Evolutionary conservation across 306 rosid species (phyloP).

Genomic region (Vigna radiata): DNA sequence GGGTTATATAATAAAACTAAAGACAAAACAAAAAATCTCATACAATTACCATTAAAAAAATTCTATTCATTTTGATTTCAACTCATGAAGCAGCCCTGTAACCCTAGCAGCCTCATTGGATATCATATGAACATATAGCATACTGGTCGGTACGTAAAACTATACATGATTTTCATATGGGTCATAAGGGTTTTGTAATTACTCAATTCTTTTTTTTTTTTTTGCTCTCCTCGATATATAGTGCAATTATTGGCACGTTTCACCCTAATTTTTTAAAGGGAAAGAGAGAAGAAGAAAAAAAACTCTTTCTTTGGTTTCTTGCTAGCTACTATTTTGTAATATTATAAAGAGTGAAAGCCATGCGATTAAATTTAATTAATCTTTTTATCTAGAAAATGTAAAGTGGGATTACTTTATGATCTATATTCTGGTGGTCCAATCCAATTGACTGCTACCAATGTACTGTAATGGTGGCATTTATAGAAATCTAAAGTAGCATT

Average conservation of each 20-base stretch:
- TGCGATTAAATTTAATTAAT: not conserved
- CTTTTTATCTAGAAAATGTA: conserved; percentile 7
- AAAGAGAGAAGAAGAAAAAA: not conserved
- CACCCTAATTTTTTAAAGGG: not conserved
- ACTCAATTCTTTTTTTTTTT: not conserved
- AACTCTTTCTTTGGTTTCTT: not conserved
- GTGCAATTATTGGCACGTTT: conserved; percentile 13
- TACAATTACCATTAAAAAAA: not conserved
- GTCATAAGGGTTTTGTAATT: conserved; percentile 5
- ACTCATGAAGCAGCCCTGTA: not conserved
- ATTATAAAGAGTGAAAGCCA: not conserved
- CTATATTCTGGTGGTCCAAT: conserved; percentile 42
- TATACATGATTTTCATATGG: conserved; percentile 28
- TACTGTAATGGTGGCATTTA: not conserved
- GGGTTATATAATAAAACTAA: conserved; percentile 31
- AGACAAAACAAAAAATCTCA: not conserved
- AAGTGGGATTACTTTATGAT: conserved; percentile 8
- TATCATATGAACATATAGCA: not conserved
- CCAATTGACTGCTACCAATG: conserved; percentile 35
- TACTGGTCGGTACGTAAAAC: not conserved
- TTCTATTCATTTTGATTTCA: not conserved
- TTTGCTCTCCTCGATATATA: not conserved
- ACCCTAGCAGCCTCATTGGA: conserved; percentile 13
- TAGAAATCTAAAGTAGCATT: not conserved
- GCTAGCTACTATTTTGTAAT: not conserved